Percentiles rank a stretch among this genome's conserved stretches.
phyloP scores from a whole-genome alignment of 2,329 filamentous ascomycete genomes.

The Colletotrichum caudatum region DNA sequence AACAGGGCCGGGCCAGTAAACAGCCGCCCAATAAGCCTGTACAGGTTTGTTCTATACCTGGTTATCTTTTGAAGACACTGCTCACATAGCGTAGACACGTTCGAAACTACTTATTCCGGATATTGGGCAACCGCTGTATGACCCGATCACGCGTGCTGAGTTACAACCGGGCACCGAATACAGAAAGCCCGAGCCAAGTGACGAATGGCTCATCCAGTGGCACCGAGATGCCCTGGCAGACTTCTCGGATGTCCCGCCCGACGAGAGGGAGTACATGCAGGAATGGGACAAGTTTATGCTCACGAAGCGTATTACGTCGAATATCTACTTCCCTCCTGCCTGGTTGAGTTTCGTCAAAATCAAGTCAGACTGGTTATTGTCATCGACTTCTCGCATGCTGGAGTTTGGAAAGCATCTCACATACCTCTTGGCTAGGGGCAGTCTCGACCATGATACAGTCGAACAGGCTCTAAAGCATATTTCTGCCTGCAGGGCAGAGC shows the following conservation, averaged over 20 bases:
- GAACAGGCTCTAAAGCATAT: conserved; percentile 57
- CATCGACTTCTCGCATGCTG: conserved; percentile 59
- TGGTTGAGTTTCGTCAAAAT: conserved; percentile 65
- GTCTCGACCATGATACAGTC: conserved; percentile 59
- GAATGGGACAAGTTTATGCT: conserved; percentile 70
- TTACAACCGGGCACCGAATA: conserved; percentile 63
- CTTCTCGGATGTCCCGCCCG: conserved; percentile 65
- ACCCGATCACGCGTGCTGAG: conserved; percentile 66
- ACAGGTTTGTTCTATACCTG: conserved; percentile 8
- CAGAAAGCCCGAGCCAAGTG: conserved; percentile 57
- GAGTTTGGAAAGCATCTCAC: conserved; percentile 68
- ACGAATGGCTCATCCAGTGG: conserved; percentile 69
- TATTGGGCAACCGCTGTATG: conserved; percentile 66
- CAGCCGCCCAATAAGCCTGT: conserved; percentile 13
- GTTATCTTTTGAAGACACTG: neutral
- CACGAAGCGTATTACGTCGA: conserved; percentile 62
- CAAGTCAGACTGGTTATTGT: conserved; percentile 65
- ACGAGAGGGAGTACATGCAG: conserved; percentile 69
- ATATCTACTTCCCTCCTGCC: conserved; percentile 63
- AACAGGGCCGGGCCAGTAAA: conserved; percentile 17
- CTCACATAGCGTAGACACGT: conserved; percentile 24
- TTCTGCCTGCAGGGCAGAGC: conserved; percentile 55
- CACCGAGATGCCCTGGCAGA: conserved; percentile 69
- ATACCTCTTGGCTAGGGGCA: conserved; percentile 62
- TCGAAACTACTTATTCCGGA: conserved; percentile 58